A percentile compares a stretch with the other conserved stretches of the same genome.
These are phyloP conservation scores for Heterobasidion parviporum DNA, from an alignment of 1,284 basidiomycete species.

Conservation along the genomic window DNA sequence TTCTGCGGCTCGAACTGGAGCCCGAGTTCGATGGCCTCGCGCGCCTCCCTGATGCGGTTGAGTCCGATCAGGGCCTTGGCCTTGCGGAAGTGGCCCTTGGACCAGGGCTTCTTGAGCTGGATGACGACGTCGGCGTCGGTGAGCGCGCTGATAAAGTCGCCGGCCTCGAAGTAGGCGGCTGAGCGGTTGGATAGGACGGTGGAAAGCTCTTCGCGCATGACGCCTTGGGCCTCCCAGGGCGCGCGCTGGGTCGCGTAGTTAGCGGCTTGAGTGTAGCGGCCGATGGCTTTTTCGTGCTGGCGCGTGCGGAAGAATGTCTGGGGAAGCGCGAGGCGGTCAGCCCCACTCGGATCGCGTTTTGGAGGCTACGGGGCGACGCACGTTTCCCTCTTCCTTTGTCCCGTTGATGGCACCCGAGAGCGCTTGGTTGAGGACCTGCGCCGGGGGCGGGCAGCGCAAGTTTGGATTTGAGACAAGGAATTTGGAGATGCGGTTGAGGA, in stretches of 20 bases:
- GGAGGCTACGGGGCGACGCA: slow-evolving; percentile 24
- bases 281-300: slow-evolving; percentile 71
- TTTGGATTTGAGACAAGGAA: slow-evolving; percentile 65
- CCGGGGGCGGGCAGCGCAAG: slow-evolving; percentile 74
- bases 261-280: slow-evolving; percentile 80
- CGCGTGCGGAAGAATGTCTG: slow-evolving; percentile 72
- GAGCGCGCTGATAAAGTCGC: slow-evolving; percentile 76
- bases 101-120: slow-evolving; percentile 80
- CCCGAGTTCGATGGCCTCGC: slow-evolving; percentile 76
- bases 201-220: slow-evolving; percentile 86
- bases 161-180: slow-evolving; percentile 73
- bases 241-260: slow-evolving; percentile 79
- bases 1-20: slow-evolving; percentile 88
- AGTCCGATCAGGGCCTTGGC: slow-evolving; percentile 84
- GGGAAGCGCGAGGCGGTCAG: not conserved
- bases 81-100: slow-evolving; percentile 93
- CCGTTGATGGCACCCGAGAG: slow-evolving; percentile 65
- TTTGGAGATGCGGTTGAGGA: slow-evolving; percentile 66
- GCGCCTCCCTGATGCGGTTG: slow-evolving; percentile 65
- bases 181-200: slow-evolving; percentile 88
- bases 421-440: slow-evolving; percentile 68
- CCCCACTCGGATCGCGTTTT: no score
- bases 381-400: slow-evolving; percentile 89
- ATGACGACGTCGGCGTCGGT: slow-evolving; percentile 92
- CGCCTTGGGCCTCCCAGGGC: slow-evolving; percentile 80